A percentile compares a stretch with the other conserved stretches of the same genome.
Evolutionary conservation across 2,329 filamentous ascomycete genomes (phyloP).

Genomic region (Monosporascus sp.): DNA sequence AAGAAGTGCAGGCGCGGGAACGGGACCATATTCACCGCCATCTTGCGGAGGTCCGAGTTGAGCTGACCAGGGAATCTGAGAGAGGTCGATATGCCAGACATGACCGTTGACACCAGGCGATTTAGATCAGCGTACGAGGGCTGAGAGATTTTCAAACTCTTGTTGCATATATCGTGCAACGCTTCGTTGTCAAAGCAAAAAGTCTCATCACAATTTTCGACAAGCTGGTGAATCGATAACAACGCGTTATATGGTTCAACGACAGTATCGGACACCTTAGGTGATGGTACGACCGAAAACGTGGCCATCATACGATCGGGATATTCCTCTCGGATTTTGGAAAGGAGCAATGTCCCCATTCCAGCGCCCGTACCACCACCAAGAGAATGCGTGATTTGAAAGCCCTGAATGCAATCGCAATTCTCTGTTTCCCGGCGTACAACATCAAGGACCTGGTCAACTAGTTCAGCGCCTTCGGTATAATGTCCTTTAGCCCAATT

Average conservation of each 20-base stretch:
- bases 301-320: conserved; percentile 99
- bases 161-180: conserved; percentile 99
- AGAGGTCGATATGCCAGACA: conserved; percentile 98
- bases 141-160: conserved; percentile 97
- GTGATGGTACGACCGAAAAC: conserved; percentile 97
- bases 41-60: conserved; percentile 98
- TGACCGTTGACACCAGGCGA: conserved; percentile 98
- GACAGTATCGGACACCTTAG: conserved; percentile 99
- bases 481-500: conserved; percentile 99
- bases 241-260: conserved; percentile 99
- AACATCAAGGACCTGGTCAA: conserved; percentile 96
- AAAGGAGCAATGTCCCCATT: conserved; percentile 99
- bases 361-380: conserved; percentile 99
- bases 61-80: conserved; percentile 99
- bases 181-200: conserved; percentile 99
- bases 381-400: conserved; percentile 99
- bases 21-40: conserved; percentile 99
- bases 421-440: conserved; percentile 98
- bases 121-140: conserved; percentile 99
- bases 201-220: conserved; percentile 99
- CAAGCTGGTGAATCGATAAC: conserved; percentile 96
- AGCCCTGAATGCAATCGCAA: conserved; percentile 99
- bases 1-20: conserved; percentile 99
- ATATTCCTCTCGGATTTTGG: conserved; percentile 99
- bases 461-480: conserved; percentile 98